These are phyloP conservation scores for Penicillium hordei DNA, from an alignment of 2,329 filamentous ascomycete genomes.

Conservation along the genomic window DNA sequence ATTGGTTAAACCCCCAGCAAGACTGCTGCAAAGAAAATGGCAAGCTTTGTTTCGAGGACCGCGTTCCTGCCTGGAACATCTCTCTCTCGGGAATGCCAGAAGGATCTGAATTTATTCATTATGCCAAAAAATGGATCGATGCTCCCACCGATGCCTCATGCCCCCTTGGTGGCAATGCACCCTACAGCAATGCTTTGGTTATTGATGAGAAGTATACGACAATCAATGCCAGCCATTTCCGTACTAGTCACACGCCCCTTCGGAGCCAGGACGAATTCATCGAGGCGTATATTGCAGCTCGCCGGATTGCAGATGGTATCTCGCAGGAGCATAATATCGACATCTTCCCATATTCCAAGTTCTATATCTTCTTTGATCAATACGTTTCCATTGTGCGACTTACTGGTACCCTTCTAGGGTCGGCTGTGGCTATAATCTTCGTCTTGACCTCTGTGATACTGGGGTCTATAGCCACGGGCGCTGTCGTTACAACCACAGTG, in stretches of 20 bases:
- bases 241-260: conserved; percentile 82
- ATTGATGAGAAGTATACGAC: conserved; percentile 66
- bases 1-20: conserved; percentile 88
- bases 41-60: conserved; percentile 73
- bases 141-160: conserved; percentile 80
- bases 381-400: conserved; percentile 82
- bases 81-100: conserved; percentile 90
- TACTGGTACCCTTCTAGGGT: conserved; percentile 74
- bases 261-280: conserved; percentile 92
- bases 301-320: conserved; percentile 79
- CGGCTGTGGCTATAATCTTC: conserved; percentile 83
- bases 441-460: conserved; percentile 75
- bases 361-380: conserved; percentile 99
- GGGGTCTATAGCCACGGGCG: conserved; percentile 77
- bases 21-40: conserved; percentile 73
- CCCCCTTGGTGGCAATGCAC: conserved; percentile 81
- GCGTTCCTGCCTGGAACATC: conserved; percentile 82
- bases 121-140: conserved; percentile 77
- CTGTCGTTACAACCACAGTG: conserved; percentile 81
- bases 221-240: conserved; percentile 84
- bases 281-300: conserved; percentile 80
- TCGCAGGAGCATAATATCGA: conserved; percentile 69
- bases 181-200: conserved; percentile 82
- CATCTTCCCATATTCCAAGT: conserved; percentile 94
- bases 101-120: conserved; percentile 83